Percentiles rank a stretch among this genome's conserved stretches.
Conservation (phyloP, 2,329 filamentous ascomycete species). For the Alternaria arbusti region DNA sequence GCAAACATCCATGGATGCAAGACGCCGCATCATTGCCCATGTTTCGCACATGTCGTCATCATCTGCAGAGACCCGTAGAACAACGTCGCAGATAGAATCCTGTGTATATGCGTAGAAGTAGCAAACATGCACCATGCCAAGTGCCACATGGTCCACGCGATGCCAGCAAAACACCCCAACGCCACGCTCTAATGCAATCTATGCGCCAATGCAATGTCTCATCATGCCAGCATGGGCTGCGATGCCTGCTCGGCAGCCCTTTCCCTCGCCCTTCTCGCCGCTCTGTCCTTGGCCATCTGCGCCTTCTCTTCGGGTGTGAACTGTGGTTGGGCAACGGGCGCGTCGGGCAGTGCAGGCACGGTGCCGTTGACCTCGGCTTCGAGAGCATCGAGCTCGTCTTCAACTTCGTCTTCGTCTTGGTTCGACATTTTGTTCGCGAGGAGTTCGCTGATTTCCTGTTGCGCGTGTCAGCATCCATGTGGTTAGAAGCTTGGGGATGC, state of each 20-base stretch:
- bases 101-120: background rate
- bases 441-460: conserved; percentile 89
- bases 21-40: conserved; percentile 6
- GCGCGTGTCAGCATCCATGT: conserved; percentile 2
- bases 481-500: conserved; percentile 25
- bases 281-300: conserved; percentile 40
- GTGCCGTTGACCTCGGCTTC: conserved; percentile 66
- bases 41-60: conserved; percentile 27
- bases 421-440: conserved; percentile 87
- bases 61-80: background rate
- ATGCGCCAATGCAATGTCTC: conserved; percentile 9
- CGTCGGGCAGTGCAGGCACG: conserved; percentile 45
- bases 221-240: conserved; percentile 48
- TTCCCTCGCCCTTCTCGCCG: conserved; percentile 41
- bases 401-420: conserved; percentile 96
- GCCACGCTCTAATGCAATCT: conserved; percentile 44
- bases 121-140: conserved; percentile 6
- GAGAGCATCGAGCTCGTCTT: conserved; percentile 88
- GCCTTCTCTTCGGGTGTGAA: conserved; percentile 38
- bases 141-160: background rate
- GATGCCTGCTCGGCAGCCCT: conserved; percentile 39
- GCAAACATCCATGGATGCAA: conserved; percentile 3
- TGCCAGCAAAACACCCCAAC: conserved; percentile 30
- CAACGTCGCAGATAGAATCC: background rate
- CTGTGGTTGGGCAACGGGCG: conserved; percentile 44